Evolutionary conservation across 192 early-diverging fungal genomes (phyloP), one percentile per base, ranked within the genome.

Genomic region (Gamsiella multidivaricata): DNA sequence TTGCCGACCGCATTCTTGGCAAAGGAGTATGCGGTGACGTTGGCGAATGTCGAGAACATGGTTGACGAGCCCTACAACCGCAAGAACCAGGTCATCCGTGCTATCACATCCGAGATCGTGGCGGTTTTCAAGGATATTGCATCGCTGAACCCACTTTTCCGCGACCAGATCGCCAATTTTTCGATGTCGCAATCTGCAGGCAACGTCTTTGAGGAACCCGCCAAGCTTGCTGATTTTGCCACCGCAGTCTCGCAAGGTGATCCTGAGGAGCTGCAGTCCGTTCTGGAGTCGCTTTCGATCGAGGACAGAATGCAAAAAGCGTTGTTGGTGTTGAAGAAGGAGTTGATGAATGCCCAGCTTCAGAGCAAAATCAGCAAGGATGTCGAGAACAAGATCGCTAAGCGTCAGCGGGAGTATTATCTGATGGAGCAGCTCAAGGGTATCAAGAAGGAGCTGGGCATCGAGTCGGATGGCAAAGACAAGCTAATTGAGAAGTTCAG

Each of bases 371-470:
- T 99, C 62, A 91, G 94, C 69, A 95, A 96, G 66, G 95, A 97
- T 69, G 97, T 99, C 18, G 97, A 99, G 80, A 92, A 92, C 63
- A 98, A 98, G 85, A 99, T 99, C 67, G 94, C 94, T 4, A 91
- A 96, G 65, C 88, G 96, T 26, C 95, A 99, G 85, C 94, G 97
- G 68, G 98, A 99, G 81, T 99, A 96, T 84, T 99, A 96, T 62
- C 80, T 99, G 80, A 98, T 97, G 96, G 98, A 99, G 84, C 98
- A 99, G 81, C 87, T 99, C 65, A 98, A 97, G 83, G 96, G 96
- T 1, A 99, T 99, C 81, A 99, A 99, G 82, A 97, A 97, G 86
- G 96, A 99, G 82, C 87, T 99, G 18, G 98, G 98, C 12, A 88
- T 99, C 34, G 98, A 99, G 72, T 90, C 88, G 53, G 98, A 99